Conservation (phyloP, 2,329 filamentous ascomycete genomes). For the Mycosphaerella arachidis region DNA sequence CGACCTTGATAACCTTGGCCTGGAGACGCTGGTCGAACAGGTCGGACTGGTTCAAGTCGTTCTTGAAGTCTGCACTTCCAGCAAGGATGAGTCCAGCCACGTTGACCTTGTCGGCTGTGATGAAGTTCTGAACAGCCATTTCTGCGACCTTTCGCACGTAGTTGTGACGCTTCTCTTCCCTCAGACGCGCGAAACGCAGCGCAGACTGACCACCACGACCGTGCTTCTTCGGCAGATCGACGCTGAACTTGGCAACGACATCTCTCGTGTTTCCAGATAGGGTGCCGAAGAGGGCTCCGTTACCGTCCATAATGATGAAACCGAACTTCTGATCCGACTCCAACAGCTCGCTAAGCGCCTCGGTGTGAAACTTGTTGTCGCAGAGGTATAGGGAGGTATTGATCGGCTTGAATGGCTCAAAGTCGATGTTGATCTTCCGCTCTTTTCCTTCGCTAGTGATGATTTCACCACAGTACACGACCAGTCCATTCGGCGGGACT, state of each 20-base stretch:
- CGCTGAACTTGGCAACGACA: conserved; percentile 94
- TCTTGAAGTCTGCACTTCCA: conserved; percentile 99
- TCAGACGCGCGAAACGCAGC: conserved; percentile 96
- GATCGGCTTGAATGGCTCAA: conserved; percentile 99
- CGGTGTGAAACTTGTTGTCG: conserved; percentile 99
- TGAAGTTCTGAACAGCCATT: conserved; percentile 97
- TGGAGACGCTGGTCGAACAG: conserved; percentile 91
- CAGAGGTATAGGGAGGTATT: conserved; percentile 99
- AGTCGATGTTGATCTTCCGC: conserved; percentile 99
- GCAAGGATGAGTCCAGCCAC: conserved; percentile 92
- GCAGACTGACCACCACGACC: conserved; percentile 99
- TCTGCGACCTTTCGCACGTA: conserved; percentile 99
- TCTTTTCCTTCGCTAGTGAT: conserved; percentile 98
- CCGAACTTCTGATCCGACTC: conserved; percentile 99
- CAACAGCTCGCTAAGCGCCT: conserved; percentile 91
- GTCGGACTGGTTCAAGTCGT: conserved; percentile 95
- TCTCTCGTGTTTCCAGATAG: conserved; percentile 96
- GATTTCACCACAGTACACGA: conserved; percentile 99
- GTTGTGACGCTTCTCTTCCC: conserved; percentile 99
- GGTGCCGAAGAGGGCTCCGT: conserved; percentile 94
- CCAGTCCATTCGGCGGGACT: conserved; percentile 93
- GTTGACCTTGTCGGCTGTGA: conserved; percentile 97
- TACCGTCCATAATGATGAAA: conserved; percentile 99
- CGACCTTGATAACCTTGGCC: conserved; percentile 97
- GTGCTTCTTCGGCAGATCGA: conserved; percentile 99